Percentiles rank a stretch among this genome's conserved stretches.
phyloP scores from a whole-genome alignment of 2,329 filamentous ascomycete species.

The Domatiomyces globalis region DNA sequence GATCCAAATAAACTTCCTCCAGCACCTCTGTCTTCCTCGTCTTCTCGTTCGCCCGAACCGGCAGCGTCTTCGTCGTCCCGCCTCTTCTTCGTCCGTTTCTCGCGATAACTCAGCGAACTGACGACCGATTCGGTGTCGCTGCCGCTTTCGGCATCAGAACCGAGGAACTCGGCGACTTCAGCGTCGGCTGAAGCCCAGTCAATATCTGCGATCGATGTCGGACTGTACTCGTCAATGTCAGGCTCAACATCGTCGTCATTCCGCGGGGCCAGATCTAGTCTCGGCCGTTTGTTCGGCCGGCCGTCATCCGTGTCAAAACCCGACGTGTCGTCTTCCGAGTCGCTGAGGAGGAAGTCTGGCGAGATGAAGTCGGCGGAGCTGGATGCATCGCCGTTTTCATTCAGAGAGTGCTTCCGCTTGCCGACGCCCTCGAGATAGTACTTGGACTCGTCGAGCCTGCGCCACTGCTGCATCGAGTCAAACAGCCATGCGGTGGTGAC shows the following conservation, averaged over 20 bases:
- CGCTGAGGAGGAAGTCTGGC: slow-evolving; percentile 19
- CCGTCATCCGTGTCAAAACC: slow-evolving; percentile 14
- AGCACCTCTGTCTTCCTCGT: background rate
- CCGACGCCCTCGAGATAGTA: slow-evolving; percentile 58
- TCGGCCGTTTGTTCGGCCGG: slow-evolving; percentile 10
- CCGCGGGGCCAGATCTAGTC: slow-evolving; percentile 22
- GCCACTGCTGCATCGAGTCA: slow-evolving; percentile 74
- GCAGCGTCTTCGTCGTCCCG: slow-evolving; percentile 43
- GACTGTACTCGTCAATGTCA: slow-evolving; percentile 19
- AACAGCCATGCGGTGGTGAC: slow-evolving; percentile 84
- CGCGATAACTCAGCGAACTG: slow-evolving; percentile 4
- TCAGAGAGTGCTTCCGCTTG: slow-evolving; percentile 27
- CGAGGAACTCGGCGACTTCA: slow-evolving; percentile 61
- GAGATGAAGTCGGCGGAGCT: background rate
- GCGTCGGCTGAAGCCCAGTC: slow-evolving; percentile 53
- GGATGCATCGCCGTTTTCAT: slow-evolving; percentile 5
- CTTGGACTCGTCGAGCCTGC: slow-evolving; percentile 59
- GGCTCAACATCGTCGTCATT: slow-evolving; percentile 31
- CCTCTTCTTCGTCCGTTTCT: slow-evolving; percentile 22
- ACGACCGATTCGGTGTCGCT: slow-evolving; percentile 28
- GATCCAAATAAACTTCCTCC: background rate
- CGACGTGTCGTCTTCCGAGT: slow-evolving; percentile 25
- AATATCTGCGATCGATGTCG: slow-evolving; percentile 44
- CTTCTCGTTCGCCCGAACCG: slow-evolving; percentile 24
- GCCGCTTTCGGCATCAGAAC: slow-evolving; percentile 35